phyloP scores from a whole-genome alignment of 2,329 filamentous ascomycete genomes.

The Cladosporium austrohemisphaericum region DNA sequence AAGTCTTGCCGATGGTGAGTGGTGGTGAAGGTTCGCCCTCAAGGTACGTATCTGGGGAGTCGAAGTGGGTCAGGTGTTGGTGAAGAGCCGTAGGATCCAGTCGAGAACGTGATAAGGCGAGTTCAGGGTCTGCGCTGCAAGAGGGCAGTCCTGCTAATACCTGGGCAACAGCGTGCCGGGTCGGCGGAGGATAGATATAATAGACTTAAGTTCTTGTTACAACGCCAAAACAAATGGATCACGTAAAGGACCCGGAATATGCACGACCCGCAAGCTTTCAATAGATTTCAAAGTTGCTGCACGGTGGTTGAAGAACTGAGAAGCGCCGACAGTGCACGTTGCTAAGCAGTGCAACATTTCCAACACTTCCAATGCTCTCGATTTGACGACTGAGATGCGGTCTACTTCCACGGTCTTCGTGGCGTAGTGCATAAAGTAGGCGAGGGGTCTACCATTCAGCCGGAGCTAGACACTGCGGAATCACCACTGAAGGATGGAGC shows the following conservation, averaged over 20 bases:
- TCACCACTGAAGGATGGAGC: background rate
- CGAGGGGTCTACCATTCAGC: slow-evolving; percentile 5
- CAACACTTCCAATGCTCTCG: background rate
- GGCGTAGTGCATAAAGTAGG: background rate
- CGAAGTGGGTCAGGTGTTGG: slow-evolving; percentile 11
- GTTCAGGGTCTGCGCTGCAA: background rate
- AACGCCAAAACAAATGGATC: background rate
- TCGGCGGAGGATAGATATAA: background rate
- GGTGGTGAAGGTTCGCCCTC: background rate
- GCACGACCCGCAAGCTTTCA: slow-evolving; percentile 5
- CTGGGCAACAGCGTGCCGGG: no score
- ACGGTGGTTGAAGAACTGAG: background rate
- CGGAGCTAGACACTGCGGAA: slow-evolving; percentile 2
- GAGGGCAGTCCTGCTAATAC: background rate
- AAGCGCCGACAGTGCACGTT: background rate
- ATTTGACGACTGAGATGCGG: background rate
- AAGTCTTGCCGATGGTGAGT: slow-evolving; percentile 1
- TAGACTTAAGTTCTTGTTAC: background rate
- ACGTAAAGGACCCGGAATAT: slow-evolving; percentile 1
- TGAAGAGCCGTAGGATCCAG: background rate
- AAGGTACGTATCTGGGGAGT: slow-evolving; percentile 3
- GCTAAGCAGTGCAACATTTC: background rate
- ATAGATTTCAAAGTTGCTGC: slow-evolving; percentile 5
- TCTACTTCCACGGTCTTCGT: background rate
- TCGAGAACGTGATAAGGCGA: slow-evolving; percentile 6